Evolutionary conservation across 306 rosid species (phyloP).

Genomic region (Echinosophora koreensis): DNA sequence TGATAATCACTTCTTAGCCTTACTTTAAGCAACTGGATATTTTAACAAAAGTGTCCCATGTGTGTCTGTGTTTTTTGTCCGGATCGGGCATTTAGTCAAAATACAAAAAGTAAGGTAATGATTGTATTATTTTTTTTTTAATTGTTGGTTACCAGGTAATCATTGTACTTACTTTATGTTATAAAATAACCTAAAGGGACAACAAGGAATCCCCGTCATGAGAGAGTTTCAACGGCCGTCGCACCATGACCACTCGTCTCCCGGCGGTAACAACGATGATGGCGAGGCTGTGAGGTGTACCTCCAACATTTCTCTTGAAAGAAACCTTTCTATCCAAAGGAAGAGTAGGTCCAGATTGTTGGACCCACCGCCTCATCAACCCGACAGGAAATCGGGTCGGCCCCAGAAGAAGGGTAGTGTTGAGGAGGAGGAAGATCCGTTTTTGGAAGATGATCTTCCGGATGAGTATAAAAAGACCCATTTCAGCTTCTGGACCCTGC

Average conservation of each 20-base stretch:
- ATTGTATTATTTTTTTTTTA: too few species aligned
- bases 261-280: background rate
- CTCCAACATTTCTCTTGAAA: slow-evolving; percentile 68
- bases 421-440: slow-evolving; percentile 79
- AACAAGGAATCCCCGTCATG: slow-evolving; percentile 49
- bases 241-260: slow-evolving; percentile 38
- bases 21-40: too few species aligned
- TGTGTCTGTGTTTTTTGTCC: too few species aligned
- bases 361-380: slow-evolving; percentile 75
- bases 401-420: slow-evolving; percentile 36
- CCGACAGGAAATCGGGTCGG: slow-evolving; percentile 57
- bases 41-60: too few species aligned
- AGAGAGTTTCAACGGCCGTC: slow-evolving; percentile 53
- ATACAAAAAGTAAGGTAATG: too few species aligned
- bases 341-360: slow-evolving; percentile 70
- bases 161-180: too few species aligned
- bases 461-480: slow-evolving; percentile 54
- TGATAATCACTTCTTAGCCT: too few species aligned
- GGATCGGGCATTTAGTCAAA: too few species aligned
- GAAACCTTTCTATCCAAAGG: slow-evolving; percentile 66
- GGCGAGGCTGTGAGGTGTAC: slow-evolving; percentile 77
- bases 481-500: slow-evolving; percentile 54
- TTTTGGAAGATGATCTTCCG: slow-evolving; percentile 77
- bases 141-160: too few species aligned
- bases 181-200: slow-evolving; percentile 31